These are phyloP conservation scores for Parasarocladium wereldwijsianum DNA, from an alignment of 2,329 filamentous ascomycete genomes.

Conservation along the genomic window DNA sequence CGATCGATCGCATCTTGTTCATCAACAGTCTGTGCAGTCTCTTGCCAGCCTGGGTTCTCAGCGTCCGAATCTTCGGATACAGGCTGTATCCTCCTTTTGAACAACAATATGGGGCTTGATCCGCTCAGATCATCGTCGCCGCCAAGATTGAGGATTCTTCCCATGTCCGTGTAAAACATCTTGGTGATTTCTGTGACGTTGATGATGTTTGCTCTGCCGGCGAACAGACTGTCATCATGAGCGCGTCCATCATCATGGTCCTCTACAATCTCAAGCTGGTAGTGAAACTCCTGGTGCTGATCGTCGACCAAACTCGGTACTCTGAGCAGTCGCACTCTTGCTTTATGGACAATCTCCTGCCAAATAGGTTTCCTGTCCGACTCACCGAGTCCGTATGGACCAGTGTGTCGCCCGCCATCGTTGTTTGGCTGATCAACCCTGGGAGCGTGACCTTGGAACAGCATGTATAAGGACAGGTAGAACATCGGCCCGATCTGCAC, in stretches of 20 bases:
- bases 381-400: slow-evolving; percentile 14
- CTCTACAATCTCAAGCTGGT: slow-evolving; percentile 70
- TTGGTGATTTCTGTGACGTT: slow-evolving; percentile 55
- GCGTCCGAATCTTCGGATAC: not conserved
- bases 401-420: not conserved
- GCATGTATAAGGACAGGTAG: slow-evolving; percentile 82
- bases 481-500: slow-evolving; percentile 83
- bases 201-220: slow-evolving; percentile 38
- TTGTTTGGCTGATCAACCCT: not conserved
- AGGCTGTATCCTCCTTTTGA: slow-evolving; percentile 15
- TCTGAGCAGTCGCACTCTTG: slow-evolving; percentile 64
- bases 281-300: slow-evolving; percentile 40
- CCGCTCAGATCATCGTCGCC: slow-evolving; percentile 32
- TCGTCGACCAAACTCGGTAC: slow-evolving; percentile 28
- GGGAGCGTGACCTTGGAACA: slow-evolving; percentile 67
- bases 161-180: slow-evolving; percentile 86
- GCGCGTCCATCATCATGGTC: slow-evolving; percentile 51
- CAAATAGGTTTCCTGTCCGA: slow-evolving; percentile 56
- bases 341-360: slow-evolving; percentile 96
- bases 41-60: too few species aligned
- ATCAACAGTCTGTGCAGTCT: slow-evolving; percentile 8
- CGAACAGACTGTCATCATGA: slow-evolving; percentile 27
- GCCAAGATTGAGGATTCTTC: slow-evolving; percentile 71
- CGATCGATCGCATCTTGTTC: slow-evolving; percentile 30
- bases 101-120: slow-evolving; percentile 19